Base-by-base conservation (phyloP, 2,329 filamentous ascomycete species). In the Aspergillus sp. region DNA sequence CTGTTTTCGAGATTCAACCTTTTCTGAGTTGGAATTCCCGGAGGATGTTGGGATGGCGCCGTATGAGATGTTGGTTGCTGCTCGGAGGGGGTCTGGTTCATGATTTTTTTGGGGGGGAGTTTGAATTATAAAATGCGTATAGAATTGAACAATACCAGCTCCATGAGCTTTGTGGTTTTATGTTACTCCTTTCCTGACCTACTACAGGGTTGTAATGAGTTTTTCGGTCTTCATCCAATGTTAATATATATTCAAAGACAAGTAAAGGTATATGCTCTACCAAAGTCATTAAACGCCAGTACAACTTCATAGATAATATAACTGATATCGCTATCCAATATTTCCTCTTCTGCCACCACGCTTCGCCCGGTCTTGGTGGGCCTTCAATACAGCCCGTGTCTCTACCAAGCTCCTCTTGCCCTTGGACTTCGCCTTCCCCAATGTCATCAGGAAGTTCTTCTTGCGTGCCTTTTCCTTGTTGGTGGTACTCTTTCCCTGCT, bases 391-490 rank as follows among this genome's bases (percentile, higher is more conserved):
- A 78, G 89, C 91, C 70, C 85, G 86, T 63, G 91, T 92, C 77
- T 97, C 89, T 12, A 90, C 86, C 75, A 99, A 79, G 84, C 91
- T 96, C 70, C 93, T 85, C 87, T 97, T 97, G 70, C 95, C 89
- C 83, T 98, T 99, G 65, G 84, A 85, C 82, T 95, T 96, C 11
- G 95, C 95, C 82, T 99, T 98, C 58, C 93, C 91, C 59, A 99
- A 78, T 40, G 93, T 98, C 95, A 99, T 99, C 68, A 99, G 74
- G 78, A 99, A 96, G 76, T 99, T 99, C 89, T 99, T 99, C 83
- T 91, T 91, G 66, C 93, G 83, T 42, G 90, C 86, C 85, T 99
- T 99, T 81, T 99, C 95, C 79, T 90, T 90, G 78, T 99, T 99
- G 64, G 93, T 98, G 39, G 91, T 93, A 73, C 90, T 96, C 86